Evolutionary conservation across 202 grass and related monocot species (phyloP).

Genomic region (Panicum virgatum): DNA sequence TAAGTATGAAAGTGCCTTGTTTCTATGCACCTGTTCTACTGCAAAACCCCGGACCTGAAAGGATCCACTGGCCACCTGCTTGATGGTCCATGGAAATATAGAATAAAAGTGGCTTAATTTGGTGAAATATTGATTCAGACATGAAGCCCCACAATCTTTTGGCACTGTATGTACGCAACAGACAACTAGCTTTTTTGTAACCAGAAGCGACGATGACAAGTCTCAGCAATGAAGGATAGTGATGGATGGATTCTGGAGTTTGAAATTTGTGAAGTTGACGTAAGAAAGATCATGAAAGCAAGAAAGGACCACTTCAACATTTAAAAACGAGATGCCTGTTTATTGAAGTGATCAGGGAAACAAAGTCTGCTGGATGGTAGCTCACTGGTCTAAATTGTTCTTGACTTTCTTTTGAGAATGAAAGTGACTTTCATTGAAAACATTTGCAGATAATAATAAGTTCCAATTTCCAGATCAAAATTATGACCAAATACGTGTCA

Average conservation of each 20-base stretch:
- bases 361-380: conserved; percentile 25
- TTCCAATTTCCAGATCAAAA: background rate
- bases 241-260: background rate
- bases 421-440: conserved; percentile 25
- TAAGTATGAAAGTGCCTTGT: background rate
- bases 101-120: background rate
- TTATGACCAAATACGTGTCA: background rate
- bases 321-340: conserved; percentile 15
- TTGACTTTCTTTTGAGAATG: conserved; percentile 28
- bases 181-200: background rate
- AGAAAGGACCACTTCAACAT: conserved; percentile 7
- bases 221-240: background rate
- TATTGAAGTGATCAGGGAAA: background rate
- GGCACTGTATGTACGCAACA: background rate
- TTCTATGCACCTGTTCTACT: background rate
- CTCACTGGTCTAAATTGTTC: conserved; percentile 18
- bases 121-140: background rate
- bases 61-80: background rate
- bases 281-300: conserved; percentile 12
- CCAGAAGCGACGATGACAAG: background rate
- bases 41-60: background rate
- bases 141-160: background rate
- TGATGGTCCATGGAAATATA: background rate
- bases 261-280: conserved; percentile 27
- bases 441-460: background rate